phyloP scores from a whole-genome alignment of 2,329 filamentous ascomycete genomes.

The Diaporthe longicolla region DNA sequence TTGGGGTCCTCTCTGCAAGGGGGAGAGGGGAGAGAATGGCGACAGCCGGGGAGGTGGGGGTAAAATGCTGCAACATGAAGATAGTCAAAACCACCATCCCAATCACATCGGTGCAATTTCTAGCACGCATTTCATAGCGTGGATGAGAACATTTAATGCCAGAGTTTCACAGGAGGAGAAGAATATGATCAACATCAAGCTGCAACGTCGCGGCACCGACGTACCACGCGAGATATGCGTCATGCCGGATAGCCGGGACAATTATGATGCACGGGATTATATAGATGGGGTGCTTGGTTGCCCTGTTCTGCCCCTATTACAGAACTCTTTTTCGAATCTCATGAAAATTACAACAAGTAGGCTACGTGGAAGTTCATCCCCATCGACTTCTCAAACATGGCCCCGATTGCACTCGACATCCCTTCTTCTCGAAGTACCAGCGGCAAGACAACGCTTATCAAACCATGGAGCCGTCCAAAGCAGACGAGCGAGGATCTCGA shows the following conservation, averaged over 20 bases:
- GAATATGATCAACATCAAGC: constrained; percentile 9
- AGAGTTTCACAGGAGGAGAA: neutral
- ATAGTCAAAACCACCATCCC: neutral
- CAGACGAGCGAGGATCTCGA: constrained; percentile 7
- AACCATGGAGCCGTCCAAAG: constrained; percentile 11
- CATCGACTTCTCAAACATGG: neutral
- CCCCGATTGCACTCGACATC: constrained; percentile 10
- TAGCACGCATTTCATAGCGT: constrained; percentile 3
- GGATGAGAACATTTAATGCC: neutral
- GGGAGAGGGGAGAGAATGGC: neutral
- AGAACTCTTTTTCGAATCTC: too few species aligned
- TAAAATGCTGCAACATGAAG: neutral
- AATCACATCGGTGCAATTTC: neutral
- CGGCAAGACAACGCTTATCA: neutral
- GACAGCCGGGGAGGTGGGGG: constrained; percentile 10
- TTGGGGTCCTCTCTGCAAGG: neutral
- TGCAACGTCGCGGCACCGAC: neutral
- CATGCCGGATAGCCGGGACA: neutral
- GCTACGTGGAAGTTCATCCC: neutral
- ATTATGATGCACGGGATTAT: neutral
- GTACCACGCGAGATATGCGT: neutral
- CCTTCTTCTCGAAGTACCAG: neutral
- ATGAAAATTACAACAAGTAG: neutral
- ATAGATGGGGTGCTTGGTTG: neutral
- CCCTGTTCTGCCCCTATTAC: too few species aligned